Base-by-base conservation (phyloP, 2,329 filamentous ascomycete genomes). In the Raffaelea ambrosiae region DNA sequence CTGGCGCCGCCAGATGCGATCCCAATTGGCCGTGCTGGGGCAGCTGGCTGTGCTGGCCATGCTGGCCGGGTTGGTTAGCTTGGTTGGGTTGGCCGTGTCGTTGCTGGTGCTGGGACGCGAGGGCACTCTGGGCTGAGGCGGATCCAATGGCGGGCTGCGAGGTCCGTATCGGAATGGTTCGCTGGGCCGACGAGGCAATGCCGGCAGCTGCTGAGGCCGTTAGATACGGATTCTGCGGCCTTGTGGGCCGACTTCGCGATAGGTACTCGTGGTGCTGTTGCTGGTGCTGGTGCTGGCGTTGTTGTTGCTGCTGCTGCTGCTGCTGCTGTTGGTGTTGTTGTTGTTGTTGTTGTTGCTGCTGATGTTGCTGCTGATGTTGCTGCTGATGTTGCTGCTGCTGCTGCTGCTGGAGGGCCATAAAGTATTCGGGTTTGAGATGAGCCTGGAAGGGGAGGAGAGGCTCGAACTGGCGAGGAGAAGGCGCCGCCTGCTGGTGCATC, bases 401-500 rank as follows among this genome's bases (percentile, higher is more conserved):
- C 3, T 52, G 51, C 21, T 52, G 48, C 26, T 56, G 51, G 53
- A 43, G 55, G 49, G 46, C 59, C 16, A 58, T 53, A 33, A 55
- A 42, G 40, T 61, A 57, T 16, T 61, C 59, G 43, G 56, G 55
- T n/a, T 56, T 59, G 42, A 59, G 53, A 29, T 62, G 59, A 18
- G 53, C 53, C 23, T 63, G 55, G 46, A 60, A 55, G 31, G 58
- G 52, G 40, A 58, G 58, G 46, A 63, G 59, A 42, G 63, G 54
- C 51, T 71, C 66, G 56, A 67, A 60, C 50, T 65, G 66, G 48
- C 64, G 61, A 51, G 65, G 63, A 41, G 65, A 63, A 49, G 67
- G 71, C 70, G 73, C 71, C 69, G 67, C 66, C 56, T 62, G 54
- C 40, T 55, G 72, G 68, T 72, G 70, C 67, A 68, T 70, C 59